Evolutionary conservation across 371 early-diverging fungal species (phyloP).

Genomic region (Caulochytrium protostelioides): DNA sequence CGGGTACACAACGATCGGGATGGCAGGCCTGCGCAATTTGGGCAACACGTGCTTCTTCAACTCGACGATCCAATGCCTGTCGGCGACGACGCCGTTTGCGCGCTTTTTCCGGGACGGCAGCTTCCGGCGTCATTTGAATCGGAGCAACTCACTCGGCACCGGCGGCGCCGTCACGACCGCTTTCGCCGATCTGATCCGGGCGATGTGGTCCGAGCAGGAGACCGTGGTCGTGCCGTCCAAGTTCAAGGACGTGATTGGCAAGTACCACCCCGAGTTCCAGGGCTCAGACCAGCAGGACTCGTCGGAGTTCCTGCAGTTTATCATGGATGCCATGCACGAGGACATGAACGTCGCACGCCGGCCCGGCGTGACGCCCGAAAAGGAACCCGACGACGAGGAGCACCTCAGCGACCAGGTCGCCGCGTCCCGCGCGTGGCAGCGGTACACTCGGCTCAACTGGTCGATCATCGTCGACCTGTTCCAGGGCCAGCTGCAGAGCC

Average conservation of each 20-base stretch:
- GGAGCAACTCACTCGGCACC: conserved; percentile 54
- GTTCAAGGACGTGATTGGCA: conserved; percentile 12
- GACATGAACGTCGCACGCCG: conserved; percentile 22
- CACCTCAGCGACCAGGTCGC: conserved; percentile 1
- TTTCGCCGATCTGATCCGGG: conserved; percentile 14
- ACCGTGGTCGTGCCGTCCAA: conserved; percentile 14
- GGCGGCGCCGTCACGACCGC: conserved; percentile 33
- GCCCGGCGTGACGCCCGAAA: not conserved
- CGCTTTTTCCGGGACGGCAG: conserved; percentile 55
- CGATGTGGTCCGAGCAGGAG: conserved; percentile 16
- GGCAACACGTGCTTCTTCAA: conserved; percentile 99
- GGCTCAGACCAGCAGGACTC: conserved; percentile 37
- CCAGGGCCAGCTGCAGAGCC: conserved; percentile 64
- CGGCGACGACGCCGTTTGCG: conserved; percentile 59
- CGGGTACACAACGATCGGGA: conserved; percentile 31
- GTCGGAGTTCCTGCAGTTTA: conserved; percentile 29
- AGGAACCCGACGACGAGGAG: conserved; percentile 5
- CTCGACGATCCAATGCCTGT: conserved; percentile 80
- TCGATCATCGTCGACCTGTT: conserved; percentile 80
- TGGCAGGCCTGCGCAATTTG: conserved; percentile 67
- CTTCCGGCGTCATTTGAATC: conserved; percentile 46
- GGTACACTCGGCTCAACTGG: conserved; percentile 48
- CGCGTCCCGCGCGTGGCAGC: conserved; percentile 42
- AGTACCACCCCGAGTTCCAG: conserved; percentile 18
- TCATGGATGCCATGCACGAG: conserved; percentile 34